phyloP scores from a whole-genome alignment of 176 grass and related monocot genomes.

The Aegilops tauschii region DNA sequence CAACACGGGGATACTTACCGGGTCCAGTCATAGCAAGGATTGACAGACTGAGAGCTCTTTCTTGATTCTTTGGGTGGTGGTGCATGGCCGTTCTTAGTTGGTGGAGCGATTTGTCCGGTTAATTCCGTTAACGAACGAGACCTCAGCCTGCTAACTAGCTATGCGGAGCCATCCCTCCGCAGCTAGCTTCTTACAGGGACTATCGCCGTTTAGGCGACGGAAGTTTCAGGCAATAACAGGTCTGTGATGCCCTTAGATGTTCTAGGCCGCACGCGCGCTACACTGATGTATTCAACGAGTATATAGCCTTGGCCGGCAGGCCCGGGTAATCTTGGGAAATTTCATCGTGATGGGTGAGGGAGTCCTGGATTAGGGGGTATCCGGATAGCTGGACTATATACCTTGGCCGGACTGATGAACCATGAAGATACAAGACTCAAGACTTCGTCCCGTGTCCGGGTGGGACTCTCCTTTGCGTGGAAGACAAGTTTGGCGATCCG shows the following conservation, averaged over 20 bases:
- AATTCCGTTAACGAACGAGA: conserved; percentile 71
- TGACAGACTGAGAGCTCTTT: too few relatives aligned
- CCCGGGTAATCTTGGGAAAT: conserved; percentile 68
- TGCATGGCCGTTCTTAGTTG: too few relatives aligned
- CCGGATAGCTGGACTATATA: too few relatives aligned
- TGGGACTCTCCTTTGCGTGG: too few relatives aligned
- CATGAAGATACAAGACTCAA: too few relatives aligned
- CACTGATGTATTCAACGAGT: conserved; percentile 77
- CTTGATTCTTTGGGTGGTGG: too few relatives aligned
- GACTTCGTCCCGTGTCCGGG: too few relatives aligned
- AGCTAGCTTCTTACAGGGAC: conserved; percentile 85
- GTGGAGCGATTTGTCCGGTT: conserved; percentile 64
- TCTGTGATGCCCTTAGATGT: conserved; percentile 87
- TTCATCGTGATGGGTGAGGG: conserved; percentile 70
- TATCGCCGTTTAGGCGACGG: conserved; percentile 60
- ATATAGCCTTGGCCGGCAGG: conserved; percentile 69
- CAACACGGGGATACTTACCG: too few relatives aligned
- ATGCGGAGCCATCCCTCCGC: conserved; percentile 50
- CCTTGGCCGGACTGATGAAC: too few relatives aligned
- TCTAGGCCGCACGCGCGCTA: conserved; percentile 60
- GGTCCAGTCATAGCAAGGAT: too few relatives aligned
- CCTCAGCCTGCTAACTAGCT: conserved; percentile 65
- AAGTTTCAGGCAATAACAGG: conserved; percentile 85
- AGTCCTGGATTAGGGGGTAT: too few relatives aligned
- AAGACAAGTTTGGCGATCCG: too few relatives aligned